Base-by-base conservation (phyloP, 208 protist species). In the Naegleria lovaniensis region DNA sequence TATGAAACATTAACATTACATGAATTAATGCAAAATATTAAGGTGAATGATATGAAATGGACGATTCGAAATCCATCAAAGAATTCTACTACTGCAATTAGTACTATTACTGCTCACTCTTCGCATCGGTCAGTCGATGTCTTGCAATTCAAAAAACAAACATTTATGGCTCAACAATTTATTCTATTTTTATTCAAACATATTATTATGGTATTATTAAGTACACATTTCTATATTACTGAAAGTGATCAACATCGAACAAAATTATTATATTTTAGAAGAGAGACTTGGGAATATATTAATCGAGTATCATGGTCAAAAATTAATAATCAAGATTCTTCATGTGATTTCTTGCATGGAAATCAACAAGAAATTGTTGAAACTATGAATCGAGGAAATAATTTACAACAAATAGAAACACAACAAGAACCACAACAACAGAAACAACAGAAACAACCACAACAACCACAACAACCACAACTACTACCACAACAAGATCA, bases 171-270 rank as follows among this genome's bases (percentile, higher is more conserved):
- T 38, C 13, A 88, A 59, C 13, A 36, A 58, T 88, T 88, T 38
- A 38, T 88, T 38, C 36, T 41, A 33, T 88, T 88, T 88, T 7
- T 33, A 40, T 88, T 59, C 22, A 88, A 51, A 59, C 5, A 51
- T n/a, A 22, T 88, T 7, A 38, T 88, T 11, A 38, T 88, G n/a
- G 0, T 38, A 22, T 38, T 88, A 38, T 13, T 88, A 9, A 51
- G 41, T 29, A 59, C 16, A 36, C 55, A 88, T 88, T 88, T 88
- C 39, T 88, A 88, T 88, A 40, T 29, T 36, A 88, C 85, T 36
- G 85, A 88, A 38, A 88, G 16, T n/a, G 39, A 59, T 36, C 16
- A 51, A 38, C 6, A 51, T 16, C 51, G 85, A 88, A 88, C 25
- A 7, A 59, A 51, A 13, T 7, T 51, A 36, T 39, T 40, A 19